Conservation (phyloP, 2,329 filamentous ascomycete species). For the Talaromyces rugulosus region DNA sequence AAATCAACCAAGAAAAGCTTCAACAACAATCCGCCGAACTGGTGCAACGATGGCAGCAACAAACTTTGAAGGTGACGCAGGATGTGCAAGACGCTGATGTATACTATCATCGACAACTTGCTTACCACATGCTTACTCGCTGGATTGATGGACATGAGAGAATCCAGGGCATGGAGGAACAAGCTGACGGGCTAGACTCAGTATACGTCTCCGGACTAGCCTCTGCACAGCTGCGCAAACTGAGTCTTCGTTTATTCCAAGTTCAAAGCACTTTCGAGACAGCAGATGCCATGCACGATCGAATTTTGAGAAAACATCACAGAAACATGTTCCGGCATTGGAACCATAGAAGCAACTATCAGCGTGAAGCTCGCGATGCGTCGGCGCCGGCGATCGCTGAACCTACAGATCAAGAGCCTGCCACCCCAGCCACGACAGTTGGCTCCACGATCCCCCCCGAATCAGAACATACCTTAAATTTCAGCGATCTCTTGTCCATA, state of each 20-base stretch:
- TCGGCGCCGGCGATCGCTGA: background rate
- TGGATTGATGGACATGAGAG: slow-evolving; percentile 33
- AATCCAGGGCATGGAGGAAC: slow-evolving; percentile 33
- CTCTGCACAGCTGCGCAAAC: slow-evolving; percentile 47
- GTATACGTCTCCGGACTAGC: slow-evolving; percentile 46
- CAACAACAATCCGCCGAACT: slow-evolving; percentile 31
- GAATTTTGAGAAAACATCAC: slow-evolving; percentile 53
- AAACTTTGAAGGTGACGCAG: slow-evolving; percentile 30
- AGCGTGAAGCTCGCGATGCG: slow-evolving; percentile 26
- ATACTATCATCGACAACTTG: slow-evolving; percentile 35
- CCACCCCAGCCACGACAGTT: slow-evolving; percentile 20
- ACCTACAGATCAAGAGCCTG: slow-evolving; percentile 18
- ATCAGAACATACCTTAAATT: slow-evolving; percentile 33
- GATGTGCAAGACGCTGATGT: slow-evolving; percentile 34
- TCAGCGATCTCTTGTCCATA: slow-evolving; percentile 30
- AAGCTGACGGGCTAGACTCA: slow-evolving; percentile 44
- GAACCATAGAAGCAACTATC: slow-evolving; percentile 41
- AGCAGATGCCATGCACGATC: slow-evolving; percentile 49
- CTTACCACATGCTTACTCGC: slow-evolving; percentile 33
- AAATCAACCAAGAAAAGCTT: slow-evolving; percentile 30
- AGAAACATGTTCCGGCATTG: slow-evolving; percentile 55
- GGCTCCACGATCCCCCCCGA: slow-evolving; percentile 29
- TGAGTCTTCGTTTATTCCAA: slow-evolving; percentile 57
- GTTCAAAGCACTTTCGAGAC: slow-evolving; percentile 48
- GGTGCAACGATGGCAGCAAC: slow-evolving; percentile 42